Evolutionary conservation across 1,284 basidiomycete genomes (phyloP), one percentile per base, ranked within the genome.

Genomic region (Puccinia sorghi): DNA sequence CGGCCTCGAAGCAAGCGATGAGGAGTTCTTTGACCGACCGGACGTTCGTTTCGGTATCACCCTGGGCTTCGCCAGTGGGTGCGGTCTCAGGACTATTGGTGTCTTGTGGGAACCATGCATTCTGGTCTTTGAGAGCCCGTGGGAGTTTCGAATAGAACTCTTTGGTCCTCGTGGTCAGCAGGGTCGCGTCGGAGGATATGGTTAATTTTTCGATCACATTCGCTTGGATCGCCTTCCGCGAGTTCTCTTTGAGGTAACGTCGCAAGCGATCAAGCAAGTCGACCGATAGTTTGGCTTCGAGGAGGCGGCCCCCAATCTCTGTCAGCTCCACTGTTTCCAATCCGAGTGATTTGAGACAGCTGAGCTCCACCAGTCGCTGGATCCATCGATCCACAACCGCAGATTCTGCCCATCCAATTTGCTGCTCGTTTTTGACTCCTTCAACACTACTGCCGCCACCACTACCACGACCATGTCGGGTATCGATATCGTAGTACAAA

Each of bases 401-500:
- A 43, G 74, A 77, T 56, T 57, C 54, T 3, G 37, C 66, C 64
- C 63, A 69, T 57, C 43, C 54, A 12, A 41, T 12, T 64, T 20
- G 61, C 37, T 64, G 41, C n/a, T 46, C 54, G 39, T 61, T 32
- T 1, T 77, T n/a, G 37, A 5, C 50, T 43, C 20, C 66, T 20
- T 50, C 13, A 32, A 32, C 32, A 32, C 32, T 32, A 32, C 32
- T 32, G 32, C 32, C 32, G 61, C 61, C 52, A 39, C 27, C 37
- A 15, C 27, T 22, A 39, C 70, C 37, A 57, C 70, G 50, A 22
- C 70, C 70, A 37, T 57, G 70, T 25, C 70, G 70, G 41, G 22
- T 57, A 52, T 72, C 57, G 50, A 78, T 72, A 57, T 48, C 76
- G 57, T 78, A 78, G 69, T 78, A 71, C 27, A 67, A 41, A 50